Percentiles rank a stretch among this genome's conserved stretches.
Evolutionary conservation across 306 rosid species (phyloP).

Genomic region (Lathyrus tuberosus): DNA sequence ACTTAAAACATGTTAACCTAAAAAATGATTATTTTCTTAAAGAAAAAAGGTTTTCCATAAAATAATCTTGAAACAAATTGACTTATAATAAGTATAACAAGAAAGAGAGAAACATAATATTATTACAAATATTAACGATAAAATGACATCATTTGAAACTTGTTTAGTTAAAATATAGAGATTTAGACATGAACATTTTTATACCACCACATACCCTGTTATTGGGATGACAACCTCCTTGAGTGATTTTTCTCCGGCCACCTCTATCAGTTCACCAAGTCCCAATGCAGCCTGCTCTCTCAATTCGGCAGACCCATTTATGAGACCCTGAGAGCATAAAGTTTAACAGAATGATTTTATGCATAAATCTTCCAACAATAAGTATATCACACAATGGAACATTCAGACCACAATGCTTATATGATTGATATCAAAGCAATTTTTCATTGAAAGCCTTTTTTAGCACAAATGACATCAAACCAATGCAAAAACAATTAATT

Average conservation of each 20-base stretch:
- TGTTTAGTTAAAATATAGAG: not conserved
- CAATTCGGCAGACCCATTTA: slow-evolving; percentile 91
- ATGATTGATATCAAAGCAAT: not conserved
- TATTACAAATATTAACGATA: not conserved
- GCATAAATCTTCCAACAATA: slow-evolving; percentile 3
- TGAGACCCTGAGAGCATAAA: slow-evolving; percentile 67
- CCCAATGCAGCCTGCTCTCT: slow-evolving; percentile 99
- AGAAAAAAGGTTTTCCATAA: not conserved
- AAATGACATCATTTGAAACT: not conserved
- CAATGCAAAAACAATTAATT: not conserved
- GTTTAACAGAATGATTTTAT: slow-evolving; percentile 19
- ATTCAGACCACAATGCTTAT: slow-evolving; percentile 19
- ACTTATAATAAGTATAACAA: not conserved
- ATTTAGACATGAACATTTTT: slow-evolving; percentile 20
- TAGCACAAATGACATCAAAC: not conserved
- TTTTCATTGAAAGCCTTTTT: not conserved
- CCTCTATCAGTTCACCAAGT: slow-evolving; percentile 94
- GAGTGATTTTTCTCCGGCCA: slow-evolving; percentile 84
- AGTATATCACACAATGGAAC: slow-evolving; percentile 8
- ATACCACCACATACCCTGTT: slow-evolving; percentile 74
- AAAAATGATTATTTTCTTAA: not conserved
- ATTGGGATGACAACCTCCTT: slow-evolving; percentile 92
- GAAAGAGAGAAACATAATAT: not conserved
- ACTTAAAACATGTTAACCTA: not conserved
- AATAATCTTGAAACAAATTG: slow-evolving; percentile 2